phyloP scores from a whole-genome alignment of 257 asterid genomes.

The Jaltomata sinuosa region DNA sequence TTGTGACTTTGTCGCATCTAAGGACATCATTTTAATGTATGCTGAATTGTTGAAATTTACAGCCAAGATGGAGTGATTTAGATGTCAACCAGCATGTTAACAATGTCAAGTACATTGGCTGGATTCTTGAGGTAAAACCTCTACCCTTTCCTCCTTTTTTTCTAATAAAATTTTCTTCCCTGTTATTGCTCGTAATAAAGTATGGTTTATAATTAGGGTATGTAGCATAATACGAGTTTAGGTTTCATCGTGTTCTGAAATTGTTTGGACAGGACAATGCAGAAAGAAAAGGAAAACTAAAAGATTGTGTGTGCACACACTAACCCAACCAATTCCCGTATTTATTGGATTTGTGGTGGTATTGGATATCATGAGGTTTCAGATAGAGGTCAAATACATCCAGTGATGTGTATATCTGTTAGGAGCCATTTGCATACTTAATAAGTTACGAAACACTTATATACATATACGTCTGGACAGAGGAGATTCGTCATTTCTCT shows the following conservation, averaged over 20 bases:
- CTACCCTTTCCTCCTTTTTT: not conserved
- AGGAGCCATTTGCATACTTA: not conserved
- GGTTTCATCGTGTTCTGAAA: not conserved
- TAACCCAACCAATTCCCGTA: not conserved
- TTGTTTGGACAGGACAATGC: not conserved
- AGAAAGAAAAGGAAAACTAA: not conserved
- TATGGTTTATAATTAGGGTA: not conserved
- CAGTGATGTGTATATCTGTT: not conserved
- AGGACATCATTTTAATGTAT: not conserved
- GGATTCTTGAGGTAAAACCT: constrained; percentile 90
- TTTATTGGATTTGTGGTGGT: not conserved
- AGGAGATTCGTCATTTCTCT: not conserved
- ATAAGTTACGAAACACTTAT: not conserved
- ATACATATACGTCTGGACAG: not conserved
- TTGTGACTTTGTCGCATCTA: not conserved
- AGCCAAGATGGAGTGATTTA: constrained; percentile 91
- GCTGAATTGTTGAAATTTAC: constrained; percentile 13
- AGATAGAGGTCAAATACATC: not conserved
- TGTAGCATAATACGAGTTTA: not conserved
- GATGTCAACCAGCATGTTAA: constrained; percentile 97
- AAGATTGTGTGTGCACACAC: not conserved
- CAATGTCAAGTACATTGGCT: constrained; percentile 87
- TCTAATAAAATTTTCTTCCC: not conserved
- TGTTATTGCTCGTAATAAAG: not conserved
- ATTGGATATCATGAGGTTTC: not conserved